phyloP scores from a whole-genome alignment of 768 basidiomycete genomes.

The Suillus weaverae region DNA sequence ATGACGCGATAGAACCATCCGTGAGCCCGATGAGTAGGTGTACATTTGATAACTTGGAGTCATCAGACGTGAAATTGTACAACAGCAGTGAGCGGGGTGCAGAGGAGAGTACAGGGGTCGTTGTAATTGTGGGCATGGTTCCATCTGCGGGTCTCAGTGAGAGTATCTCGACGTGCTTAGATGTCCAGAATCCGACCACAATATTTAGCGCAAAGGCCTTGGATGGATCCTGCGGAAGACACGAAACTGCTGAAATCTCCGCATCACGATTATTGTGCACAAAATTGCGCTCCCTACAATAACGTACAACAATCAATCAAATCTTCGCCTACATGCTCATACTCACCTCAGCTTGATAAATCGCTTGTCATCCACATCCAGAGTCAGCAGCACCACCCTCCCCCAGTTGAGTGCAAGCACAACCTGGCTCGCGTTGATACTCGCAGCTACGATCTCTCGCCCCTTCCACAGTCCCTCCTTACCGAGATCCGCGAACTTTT shows the following conservation, averaged over 20 bases:
- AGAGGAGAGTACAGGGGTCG: slow-evolving; percentile 37
- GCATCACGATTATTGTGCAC: slow-evolving; percentile 21
- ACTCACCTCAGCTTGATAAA: slow-evolving; percentile 28
- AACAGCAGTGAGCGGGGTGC: slow-evolving; percentile 47
- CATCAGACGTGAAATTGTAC: slow-evolving; percentile 57
- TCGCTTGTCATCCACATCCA: slow-evolving; percentile 45
- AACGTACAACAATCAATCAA: not conserved
- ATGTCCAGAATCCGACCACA: slow-evolving; percentile 77
- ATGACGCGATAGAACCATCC: slow-evolving; percentile 69
- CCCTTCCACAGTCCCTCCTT: slow-evolving; percentile 23
- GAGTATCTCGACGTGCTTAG: slow-evolving; percentile 62
- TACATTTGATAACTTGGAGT: slow-evolving; percentile 36
- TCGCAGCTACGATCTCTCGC: slow-evolving; percentile 64
- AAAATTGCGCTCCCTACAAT: slow-evolving; percentile 21
- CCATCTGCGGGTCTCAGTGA: slow-evolving; percentile 24
- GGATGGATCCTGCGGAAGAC: slow-evolving; percentile 51
- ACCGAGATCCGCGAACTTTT: slow-evolving; percentile 24
- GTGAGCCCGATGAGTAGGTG: slow-evolving; percentile 70
- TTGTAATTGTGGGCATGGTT: slow-evolving; percentile 24
- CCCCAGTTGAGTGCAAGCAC: slow-evolving; percentile 60
- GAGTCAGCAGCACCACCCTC: slow-evolving; percentile 48
- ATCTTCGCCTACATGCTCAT: not conserved
- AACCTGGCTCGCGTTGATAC: slow-evolving; percentile 68
- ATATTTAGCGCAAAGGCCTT: slow-evolving; percentile 49
- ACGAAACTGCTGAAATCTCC: slow-evolving; percentile 74